phyloP scores from a whole-genome alignment of 495 filamentous ascomycete genomes.

The Apiosordaria backusii region DNA sequence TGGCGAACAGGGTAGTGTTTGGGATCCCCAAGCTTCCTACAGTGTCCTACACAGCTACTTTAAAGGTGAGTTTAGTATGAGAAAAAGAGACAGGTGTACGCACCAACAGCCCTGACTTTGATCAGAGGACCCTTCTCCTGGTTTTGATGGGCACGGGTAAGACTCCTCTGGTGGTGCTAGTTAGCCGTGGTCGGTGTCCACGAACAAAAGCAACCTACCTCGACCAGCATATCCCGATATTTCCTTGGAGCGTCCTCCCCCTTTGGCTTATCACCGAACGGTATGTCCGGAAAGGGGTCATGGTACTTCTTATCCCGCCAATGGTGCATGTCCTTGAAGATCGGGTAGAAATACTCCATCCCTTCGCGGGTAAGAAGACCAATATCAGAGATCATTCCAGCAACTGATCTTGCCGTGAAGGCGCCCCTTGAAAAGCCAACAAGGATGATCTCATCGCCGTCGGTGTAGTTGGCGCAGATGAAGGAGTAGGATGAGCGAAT shows the following conservation, averaged over 20 bases:
- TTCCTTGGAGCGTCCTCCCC: slow-evolving; percentile 33
- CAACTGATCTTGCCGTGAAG: slow-evolving; percentile 66
- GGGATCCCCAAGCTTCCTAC: slow-evolving; percentile 57
- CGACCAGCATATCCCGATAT: slow-evolving; percentile 35
- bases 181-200: no score
- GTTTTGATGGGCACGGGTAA: slow-evolving; percentile 37
- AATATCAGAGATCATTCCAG: slow-evolving; percentile 57
- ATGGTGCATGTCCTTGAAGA: slow-evolving; percentile 62
- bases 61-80: not conserved
- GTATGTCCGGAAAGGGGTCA: slow-evolving; percentile 54
- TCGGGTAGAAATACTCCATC: slow-evolving; percentile 59
- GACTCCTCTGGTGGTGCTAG: slow-evolving; percentile 33
- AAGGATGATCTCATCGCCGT: slow-evolving; percentile 67
- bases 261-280: slow-evolving; percentile 57
- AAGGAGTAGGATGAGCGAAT: slow-evolving; percentile 66
- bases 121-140: slow-evolving; percentile 38
- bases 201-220: slow-evolving; percentile 21
- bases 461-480: slow-evolving; percentile 61
- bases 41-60: slow-evolving; percentile 55
- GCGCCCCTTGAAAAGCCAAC: slow-evolving; percentile 70
- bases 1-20: slow-evolving; percentile 34
- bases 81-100: not conserved
- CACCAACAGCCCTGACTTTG: slow-evolving; percentile 46
- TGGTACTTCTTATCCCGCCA: slow-evolving; percentile 49
- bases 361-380: slow-evolving; percentile 63